Evolutionary conservation across 352 stramenopile species (phyloP), one percentile per base, ranked within the genome.

Genomic region (Phytophthora pseudosyringae): DNA sequence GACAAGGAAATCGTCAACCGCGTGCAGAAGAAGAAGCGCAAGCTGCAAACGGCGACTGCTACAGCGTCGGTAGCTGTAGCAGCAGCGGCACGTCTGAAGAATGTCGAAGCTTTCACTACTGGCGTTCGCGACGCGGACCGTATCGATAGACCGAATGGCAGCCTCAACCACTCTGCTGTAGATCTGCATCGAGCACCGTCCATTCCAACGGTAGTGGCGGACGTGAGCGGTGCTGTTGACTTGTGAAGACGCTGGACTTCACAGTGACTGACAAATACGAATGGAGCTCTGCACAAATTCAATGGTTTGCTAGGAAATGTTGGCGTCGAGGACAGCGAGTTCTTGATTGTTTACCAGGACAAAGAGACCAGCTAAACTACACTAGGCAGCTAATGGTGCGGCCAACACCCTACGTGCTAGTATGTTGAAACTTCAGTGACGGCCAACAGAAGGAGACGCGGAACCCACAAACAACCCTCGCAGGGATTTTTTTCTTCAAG

Each of bases 1-100:
- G 83, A 91, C 67, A 80, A 84, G 40, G 83, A 89, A 44, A 90
- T 91, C 76, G 61, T 91, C 25, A 76, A 88, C 26, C 83, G 83
- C 47, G 83, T 90, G 13, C 75, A 89, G 63, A 91, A 90, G 61
- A 88, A 86, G 41, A 80, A 81, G 38, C 76, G 83, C 36, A 81
- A 79, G 33, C 33, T 88, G 46, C 73, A 83, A 44, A 56, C 57
- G 16, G 39, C 33, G 13, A 51, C 48, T 21, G 29, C 39, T 16
- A 21, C 64, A 45, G 5, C 44, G 25, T 62, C 48, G 7, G 35
- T 56, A 9, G 12, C n/a, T 26, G 31, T 33, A 33, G 11, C 51
- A 21, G 9, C 41, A 64, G 36, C 15, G 16, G 29, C 50, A 21
- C 45, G 56, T 35, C 9, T 63, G 45, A 67, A 39, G 41, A 74